Percentiles rank a stretch among this genome's conserved stretches.
These are phyloP conservation scores for Immersiporthe knoxdaviesiana DNA, from an alignment of 2,329 filamentous ascomycete species.

Conservation along the genomic window DNA sequence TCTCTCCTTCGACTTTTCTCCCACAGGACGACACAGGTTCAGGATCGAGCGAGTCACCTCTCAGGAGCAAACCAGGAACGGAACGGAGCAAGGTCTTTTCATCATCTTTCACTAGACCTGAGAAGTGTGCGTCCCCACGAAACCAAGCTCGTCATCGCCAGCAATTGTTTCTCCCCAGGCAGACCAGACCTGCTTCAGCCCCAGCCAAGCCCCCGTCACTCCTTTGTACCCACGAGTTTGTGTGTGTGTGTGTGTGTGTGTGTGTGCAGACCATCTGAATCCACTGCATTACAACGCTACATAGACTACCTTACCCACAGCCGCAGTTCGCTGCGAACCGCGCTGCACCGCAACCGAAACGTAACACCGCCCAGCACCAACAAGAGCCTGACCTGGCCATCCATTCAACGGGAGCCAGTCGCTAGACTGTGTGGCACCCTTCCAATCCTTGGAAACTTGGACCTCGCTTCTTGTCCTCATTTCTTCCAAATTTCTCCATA, in stretches of 20 bases:
- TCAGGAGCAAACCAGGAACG: not conserved
- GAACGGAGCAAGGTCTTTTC: not conserved
- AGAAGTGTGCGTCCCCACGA: not conserved
- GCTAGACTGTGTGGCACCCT: slow-evolving; percentile 24
- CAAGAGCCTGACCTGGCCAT: not conserved
- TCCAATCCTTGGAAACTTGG: slow-evolving; percentile 28
- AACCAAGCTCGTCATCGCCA: not conserved
- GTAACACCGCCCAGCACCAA: slow-evolving; percentile 8
- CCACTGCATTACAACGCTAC: slow-evolving; percentile 17
- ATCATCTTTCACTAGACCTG: not conserved
- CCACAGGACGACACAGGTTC: not conserved
- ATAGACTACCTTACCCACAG: slow-evolving; percentile 12
- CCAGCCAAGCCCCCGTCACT: slow-evolving; percentile 1
- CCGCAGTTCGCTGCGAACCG: not conserved
- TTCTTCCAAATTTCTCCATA: slow-evolving; percentile 31
- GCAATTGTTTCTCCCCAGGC: slow-evolving; percentile 1
- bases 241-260: not conserved
- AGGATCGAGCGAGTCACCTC: not conserved
- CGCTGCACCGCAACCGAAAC: slow-evolving; percentile 6
- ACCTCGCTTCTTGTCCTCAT: slow-evolving; percentile 34
- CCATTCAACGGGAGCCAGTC: slow-evolving; percentile 14
- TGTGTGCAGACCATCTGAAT: slow-evolving; percentile 14
- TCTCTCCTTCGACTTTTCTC: slow-evolving; percentile 19
- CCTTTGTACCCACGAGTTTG: not conserved
- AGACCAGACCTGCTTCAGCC: not conserved